Evolutionary conservation across 2,329 filamentous ascomycete genomes (phyloP).

Genomic region (Nannizzia gypsea): DNA sequence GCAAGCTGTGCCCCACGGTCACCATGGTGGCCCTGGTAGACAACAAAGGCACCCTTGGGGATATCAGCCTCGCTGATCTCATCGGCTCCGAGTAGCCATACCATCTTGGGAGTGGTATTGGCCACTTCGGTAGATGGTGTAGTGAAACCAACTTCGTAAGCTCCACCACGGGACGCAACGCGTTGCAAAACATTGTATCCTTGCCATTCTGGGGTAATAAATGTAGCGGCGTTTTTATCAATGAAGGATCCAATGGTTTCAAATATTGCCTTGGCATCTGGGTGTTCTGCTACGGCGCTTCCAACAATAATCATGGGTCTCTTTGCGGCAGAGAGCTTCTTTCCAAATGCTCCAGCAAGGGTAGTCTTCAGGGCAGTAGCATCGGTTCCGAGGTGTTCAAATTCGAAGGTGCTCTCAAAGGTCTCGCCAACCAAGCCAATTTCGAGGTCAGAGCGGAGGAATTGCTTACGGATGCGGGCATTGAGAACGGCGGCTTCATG

Average conservation of each 20-base stretch:
- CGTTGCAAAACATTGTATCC: constrained; percentile 95
- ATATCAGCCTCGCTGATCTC: constrained; percentile 77
- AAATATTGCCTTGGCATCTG: constrained; percentile 84
- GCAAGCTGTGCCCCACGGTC: constrained; percentile 86
- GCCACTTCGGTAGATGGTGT: constrained; percentile 72
- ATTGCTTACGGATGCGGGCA: constrained; percentile 94
- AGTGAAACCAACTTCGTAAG: constrained; percentile 91
- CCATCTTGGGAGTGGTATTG: constrained; percentile 77
- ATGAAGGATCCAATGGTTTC: constrained; percentile 83
- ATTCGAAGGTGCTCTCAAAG: constrained; percentile 92
- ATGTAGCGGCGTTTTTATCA: constrained; percentile 83
- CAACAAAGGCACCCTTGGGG: constrained; percentile 87
- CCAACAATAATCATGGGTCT: constrained; percentile 94
- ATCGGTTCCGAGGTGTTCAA: constrained; percentile 76
- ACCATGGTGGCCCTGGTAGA: constrained; percentile 98
- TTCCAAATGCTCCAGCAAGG: constrained; percentile 76
- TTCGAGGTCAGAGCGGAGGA: constrained; percentile 87
- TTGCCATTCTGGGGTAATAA: constrained; percentile 84
- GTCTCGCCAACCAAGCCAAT: constrained; percentile 81
- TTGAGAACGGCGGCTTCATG: constrained; percentile 94
- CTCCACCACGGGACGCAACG: constrained; percentile 80
- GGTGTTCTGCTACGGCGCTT: constrained; percentile 80
- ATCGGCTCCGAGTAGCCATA: constrained; percentile 94
- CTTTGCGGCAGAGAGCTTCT: constrained; percentile 80
- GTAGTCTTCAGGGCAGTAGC: constrained; percentile 71